phyloP scores from a whole-genome alignment of 2,329 filamentous ascomycete species.

The Helicocarpus griseus region DNA sequence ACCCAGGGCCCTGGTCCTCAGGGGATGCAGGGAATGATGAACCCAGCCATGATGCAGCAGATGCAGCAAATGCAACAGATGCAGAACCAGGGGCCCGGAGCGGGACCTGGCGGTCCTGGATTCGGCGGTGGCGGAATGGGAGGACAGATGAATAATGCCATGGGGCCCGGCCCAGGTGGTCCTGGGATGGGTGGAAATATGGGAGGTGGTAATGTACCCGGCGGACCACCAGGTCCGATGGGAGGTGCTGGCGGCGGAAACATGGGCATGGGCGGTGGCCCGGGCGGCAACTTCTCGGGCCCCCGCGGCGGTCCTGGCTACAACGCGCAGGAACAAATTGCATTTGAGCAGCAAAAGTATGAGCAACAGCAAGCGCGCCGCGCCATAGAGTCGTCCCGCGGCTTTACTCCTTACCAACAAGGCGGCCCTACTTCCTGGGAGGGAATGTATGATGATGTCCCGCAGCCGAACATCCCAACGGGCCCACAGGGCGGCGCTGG shows the following conservation, averaged over 20 bases:
- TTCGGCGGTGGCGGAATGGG: slow-evolving; percentile 36
- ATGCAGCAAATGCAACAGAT: slow-evolving; percentile 59
- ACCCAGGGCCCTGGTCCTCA: slow-evolving; percentile 43
- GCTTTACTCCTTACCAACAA: slow-evolving; percentile 36
- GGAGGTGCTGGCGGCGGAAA: slow-evolving; percentile 16
- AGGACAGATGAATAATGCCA: slow-evolving; percentile 23
- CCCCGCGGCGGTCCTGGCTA: slow-evolving; percentile 44
- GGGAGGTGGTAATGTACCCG: slow-evolving; percentile 24
- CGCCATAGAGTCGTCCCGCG: slow-evolving; percentile 31
- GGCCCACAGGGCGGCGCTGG: slow-evolving; percentile 41
- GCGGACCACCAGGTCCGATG: slow-evolving; percentile 2
- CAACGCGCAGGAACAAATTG: slow-evolving; percentile 61
- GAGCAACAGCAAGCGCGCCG: slow-evolving; percentile 57
- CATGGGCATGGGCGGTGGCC: slow-evolving; percentile 34
- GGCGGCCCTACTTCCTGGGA: slow-evolving; percentile 82
- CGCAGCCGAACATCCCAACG: slow-evolving; percentile 60
- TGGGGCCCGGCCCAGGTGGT: slow-evolving; percentile 21
- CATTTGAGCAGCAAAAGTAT: slow-evolving; percentile 71
- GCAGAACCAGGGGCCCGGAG: slow-evolving; percentile 51
- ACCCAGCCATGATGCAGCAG: slow-evolving; percentile 65
- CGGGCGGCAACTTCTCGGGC: slow-evolving; percentile 37
- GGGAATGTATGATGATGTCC: slow-evolving; percentile 95
- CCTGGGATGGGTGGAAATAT: slow-evolving; percentile 23
- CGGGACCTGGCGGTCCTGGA: slow-evolving; percentile 11
- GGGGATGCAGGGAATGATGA: slow-evolving; percentile 48